Evolutionary conservation across 371 early-diverging fungal genomes (phyloP).

Genomic region (Phascolomyces articulosus): DNA sequence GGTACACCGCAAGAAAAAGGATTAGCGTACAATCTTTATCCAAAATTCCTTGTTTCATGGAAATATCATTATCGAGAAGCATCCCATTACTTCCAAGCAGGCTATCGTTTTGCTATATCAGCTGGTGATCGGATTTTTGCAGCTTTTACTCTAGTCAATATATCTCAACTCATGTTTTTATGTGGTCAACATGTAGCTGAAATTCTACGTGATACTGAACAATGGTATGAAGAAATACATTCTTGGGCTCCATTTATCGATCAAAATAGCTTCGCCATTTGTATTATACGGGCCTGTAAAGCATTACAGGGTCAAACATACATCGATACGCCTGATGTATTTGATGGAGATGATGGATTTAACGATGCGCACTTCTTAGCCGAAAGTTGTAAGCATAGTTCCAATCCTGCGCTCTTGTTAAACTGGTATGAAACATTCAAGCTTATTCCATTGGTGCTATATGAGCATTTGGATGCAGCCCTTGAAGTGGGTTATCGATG

Average conservation of each 20-base stretch:
- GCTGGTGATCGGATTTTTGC: constrained; percentile 49
- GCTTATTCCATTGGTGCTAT: constrained; percentile 39
- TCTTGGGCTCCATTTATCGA: constrained; percentile 37
- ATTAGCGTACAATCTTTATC: constrained; percentile 31
- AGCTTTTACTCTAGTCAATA: constrained; percentile 33
- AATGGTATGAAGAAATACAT: constrained; percentile 38
- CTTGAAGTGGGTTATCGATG: constrained; percentile 34
- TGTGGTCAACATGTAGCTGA: constrained; percentile 25
- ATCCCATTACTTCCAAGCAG: constrained; percentile 12
- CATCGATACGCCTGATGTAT: constrained; percentile 24
- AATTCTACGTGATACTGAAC: constrained; percentile 26
- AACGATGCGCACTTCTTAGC: constrained; percentile 39
- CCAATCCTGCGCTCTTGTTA: constrained; percentile 29
- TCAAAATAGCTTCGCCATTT: constrained; percentile 34
- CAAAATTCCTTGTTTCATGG: constrained; percentile 32
- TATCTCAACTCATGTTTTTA: constrained; percentile 23
- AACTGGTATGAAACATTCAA: constrained; percentile 46
- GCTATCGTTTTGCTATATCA: constrained; percentile 16
- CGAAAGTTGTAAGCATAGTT: constrained; percentile 34
- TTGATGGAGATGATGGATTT: constrained; percentile 50
- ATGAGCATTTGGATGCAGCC: constrained; percentile 42
- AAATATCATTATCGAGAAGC: constrained; percentile 32
- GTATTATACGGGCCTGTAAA: constrained; percentile 40
- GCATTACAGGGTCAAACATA: constrained; percentile 45
- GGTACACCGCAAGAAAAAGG: constrained; percentile 39